Evolutionary conservation across 257 asterid species (phyloP).

Genomic region (Mitragyna speciosa): DNA sequence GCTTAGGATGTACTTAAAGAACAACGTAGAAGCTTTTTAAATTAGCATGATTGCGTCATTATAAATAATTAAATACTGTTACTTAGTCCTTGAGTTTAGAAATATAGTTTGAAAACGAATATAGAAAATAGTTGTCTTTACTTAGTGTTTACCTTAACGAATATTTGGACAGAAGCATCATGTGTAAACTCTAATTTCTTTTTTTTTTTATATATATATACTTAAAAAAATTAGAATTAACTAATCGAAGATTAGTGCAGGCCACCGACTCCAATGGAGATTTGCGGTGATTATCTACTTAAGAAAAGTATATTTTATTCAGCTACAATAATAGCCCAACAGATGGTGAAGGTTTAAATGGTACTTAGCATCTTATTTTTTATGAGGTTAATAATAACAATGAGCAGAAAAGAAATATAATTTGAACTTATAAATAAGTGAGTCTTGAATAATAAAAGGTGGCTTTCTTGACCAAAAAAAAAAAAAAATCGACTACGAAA

Average conservation of each 20-base stretch:
- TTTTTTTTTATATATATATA: no score
- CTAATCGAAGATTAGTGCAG: no score
- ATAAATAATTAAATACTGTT: neutral
- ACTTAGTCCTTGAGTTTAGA: neutral
- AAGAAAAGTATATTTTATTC: no score
- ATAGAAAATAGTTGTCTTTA: neutral
- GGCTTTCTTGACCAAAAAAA: neutral
- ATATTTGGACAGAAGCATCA: neutral
- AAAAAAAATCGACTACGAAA: neutral
- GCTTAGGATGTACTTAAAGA: neutral
- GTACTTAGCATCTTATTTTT: neutral
- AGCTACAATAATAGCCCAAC: neutral
- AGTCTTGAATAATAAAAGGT: neutral
- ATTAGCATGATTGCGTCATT: neutral
- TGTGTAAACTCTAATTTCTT: neutral
- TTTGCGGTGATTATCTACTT: neutral
- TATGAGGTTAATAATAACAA: neutral
- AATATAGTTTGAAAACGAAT: neutral
- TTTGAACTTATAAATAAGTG: no score
- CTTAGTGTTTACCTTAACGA: neutral
- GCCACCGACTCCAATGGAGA: no score
- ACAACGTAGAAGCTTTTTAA: neutral
- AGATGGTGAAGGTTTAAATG: neutral
- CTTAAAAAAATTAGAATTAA: no score
- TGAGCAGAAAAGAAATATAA: no score